Conservation (phyloP, 73 alveolate genomes). For the Tetrahymena borealis region DNA sequence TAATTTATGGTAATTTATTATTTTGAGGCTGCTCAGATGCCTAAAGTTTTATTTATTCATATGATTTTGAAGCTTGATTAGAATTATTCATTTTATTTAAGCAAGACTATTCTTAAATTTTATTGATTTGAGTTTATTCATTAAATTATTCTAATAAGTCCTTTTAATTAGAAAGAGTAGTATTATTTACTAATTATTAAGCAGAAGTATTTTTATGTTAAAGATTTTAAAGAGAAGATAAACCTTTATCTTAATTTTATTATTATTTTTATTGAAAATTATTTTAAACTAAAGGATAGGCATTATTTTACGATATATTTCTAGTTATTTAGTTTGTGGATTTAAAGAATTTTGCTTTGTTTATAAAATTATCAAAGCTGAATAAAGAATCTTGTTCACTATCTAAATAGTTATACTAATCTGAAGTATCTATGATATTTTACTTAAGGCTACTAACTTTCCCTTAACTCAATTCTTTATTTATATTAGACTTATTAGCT, state of each 20-base stretch:
- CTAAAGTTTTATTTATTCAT: too few species aligned
- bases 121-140: too few species aligned
- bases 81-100: too few species aligned
- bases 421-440: not conserved
- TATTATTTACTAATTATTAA: too few species aligned
- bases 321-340: not conserved
- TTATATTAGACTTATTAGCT: not conserved
- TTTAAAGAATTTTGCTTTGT: not conserved
- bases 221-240: too few species aligned
- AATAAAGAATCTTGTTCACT: not conserved
- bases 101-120: too few species aligned
- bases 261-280: not conserved
- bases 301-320: not conserved
- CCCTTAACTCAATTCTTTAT: not conserved
- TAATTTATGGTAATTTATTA: too few species aligned
- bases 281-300: not conserved
- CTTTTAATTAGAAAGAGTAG: too few species aligned
- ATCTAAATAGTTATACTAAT: not conserved
- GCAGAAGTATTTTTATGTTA: too few species aligned
- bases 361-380: not conserved
- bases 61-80: too few species aligned
- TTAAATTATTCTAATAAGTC: too few species aligned
- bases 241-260: not conserved
- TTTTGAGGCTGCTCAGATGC: too few species aligned
- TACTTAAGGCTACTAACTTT: not conserved